Base-by-base conservation (phyloP, 2,329 filamentous ascomycete species). In the Chalara sp. region DNA sequence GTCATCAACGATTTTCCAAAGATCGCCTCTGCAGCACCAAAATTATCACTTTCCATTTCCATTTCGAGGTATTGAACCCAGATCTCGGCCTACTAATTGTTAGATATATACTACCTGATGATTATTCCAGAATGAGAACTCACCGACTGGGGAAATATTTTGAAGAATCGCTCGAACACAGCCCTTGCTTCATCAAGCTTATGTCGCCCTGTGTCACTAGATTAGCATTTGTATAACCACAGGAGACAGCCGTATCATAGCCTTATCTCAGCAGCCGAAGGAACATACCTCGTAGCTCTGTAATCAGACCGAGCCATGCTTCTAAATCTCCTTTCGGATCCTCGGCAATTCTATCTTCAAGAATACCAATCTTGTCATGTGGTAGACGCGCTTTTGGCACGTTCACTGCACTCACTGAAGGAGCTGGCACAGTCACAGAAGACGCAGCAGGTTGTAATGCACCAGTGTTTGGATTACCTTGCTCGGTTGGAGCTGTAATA, bases 251-350 rank as follows among this genome's bases (percentile, higher is more conserved):
- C 35, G 35, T 21, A 21, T 21, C 21, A 21, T 21, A 21, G 21
- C 21, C 21, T 2, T 21, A 21, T 21, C 21, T 3, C 21, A 21
- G 21, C 21, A 21, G 21, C 21, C 21, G 21, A 21, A 21, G 21
- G 21, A 21, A 37, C 35, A n/a, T 37, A 37, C 35, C 35, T 2
- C 86, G 86, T 68, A 96, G 82, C 66, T 96, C 89, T 58, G 81
- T 80, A 65, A 99, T 92, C 65, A 99, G 76, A 58, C 81, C 80
- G 62, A 95, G 73, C 93, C 93, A 99, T 32, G 92, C 89, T 66
- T 93, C 87, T 69, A 93, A 81, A 61, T 96, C 91, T 63, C 92
- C 93, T 62, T 89, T 87, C 12, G 92, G 88, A 65, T 99, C 93
- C 64, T 96, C 88, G 66, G 86, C 85, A 67, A 97, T 86, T 64